Evolutionary conservation across 2,329 filamentous ascomycete species (phyloP).

Genomic region (Paecilomyces niveus): DNA sequence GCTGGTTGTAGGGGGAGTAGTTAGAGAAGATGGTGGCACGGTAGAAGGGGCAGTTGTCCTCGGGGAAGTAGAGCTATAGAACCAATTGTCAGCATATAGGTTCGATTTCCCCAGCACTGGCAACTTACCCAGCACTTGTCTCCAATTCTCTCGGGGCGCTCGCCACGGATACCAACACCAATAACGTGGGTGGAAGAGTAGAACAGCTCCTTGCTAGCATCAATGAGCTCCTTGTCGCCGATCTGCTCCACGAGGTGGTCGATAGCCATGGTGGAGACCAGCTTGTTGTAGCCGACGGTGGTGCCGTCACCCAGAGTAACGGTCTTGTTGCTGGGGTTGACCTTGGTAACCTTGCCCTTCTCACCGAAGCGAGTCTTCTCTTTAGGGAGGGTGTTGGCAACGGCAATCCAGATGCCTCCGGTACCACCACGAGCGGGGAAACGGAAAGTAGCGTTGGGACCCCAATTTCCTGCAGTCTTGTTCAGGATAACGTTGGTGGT

Average conservation of each 20-base stretch:
- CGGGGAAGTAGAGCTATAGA: constrained; percentile 84
- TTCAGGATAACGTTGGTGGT: constrained; percentile 91
- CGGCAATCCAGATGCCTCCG: constrained; percentile 97
- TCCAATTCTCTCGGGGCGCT: constrained; percentile 87
- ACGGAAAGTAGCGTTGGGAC: constrained; percentile 94
- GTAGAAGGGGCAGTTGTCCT: constrained; percentile 98
- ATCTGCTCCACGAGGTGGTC: constrained; percentile 83
- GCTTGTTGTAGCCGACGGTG: constrained; percentile 82
- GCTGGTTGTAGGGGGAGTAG: constrained; percentile 99
- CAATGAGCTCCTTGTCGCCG: constrained; percentile 76
- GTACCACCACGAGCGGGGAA: constrained; percentile 95
- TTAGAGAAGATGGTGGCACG: constrained; percentile 99
- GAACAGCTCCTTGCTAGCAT: constrained; percentile 82
- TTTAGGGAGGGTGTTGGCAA: constrained; percentile 84
- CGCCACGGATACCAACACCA: constrained; percentile 87
- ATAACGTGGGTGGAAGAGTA: constrained; percentile 98
- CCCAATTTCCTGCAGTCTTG: constrained; percentile 96
- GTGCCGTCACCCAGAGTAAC: constrained; percentile 79
- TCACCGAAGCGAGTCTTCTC: constrained; percentile 89
- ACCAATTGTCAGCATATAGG: not conserved
- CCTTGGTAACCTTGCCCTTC: constrained; percentile 73
- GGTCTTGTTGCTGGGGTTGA: constrained; percentile 77
- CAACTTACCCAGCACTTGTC: constrained; percentile 91
- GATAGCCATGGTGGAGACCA: constrained; percentile 93
- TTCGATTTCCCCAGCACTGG: not conserved